These are phyloP conservation scores for Mycotypha africana DNA, from an alignment of 371 early-diverging fungal genomes.

Conservation along the genomic window DNA sequence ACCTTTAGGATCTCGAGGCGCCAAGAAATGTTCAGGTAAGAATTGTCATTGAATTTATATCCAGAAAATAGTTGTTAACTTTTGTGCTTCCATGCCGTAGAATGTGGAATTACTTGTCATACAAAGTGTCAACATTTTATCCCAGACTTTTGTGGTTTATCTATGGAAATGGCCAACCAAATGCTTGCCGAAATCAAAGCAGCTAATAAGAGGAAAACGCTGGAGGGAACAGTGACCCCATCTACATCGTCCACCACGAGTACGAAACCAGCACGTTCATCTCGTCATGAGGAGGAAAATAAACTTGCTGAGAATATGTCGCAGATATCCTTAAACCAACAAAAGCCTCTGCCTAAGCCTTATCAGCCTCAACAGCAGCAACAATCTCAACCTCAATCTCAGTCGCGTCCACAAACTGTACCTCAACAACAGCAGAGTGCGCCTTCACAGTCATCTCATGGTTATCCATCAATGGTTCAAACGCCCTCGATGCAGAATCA, in stretches of 20 bases:
- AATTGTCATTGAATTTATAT: no score
- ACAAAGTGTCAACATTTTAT: slow-evolving; percentile 82
- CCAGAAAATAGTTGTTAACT: no score
- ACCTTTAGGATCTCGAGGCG: slow-evolving; percentile 70
- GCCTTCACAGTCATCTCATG: no score
- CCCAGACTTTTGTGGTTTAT: slow-evolving; percentile 93
- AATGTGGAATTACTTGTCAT: slow-evolving; percentile 86
- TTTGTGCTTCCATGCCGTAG: no score
- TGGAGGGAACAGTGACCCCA: slow-evolving; percentile 7
- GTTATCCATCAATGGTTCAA: no score
- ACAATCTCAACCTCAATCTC: not conserved
- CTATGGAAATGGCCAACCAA: slow-evolving; percentile 79
- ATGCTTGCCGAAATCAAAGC: slow-evolving; percentile 77
- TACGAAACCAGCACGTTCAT: slow-evolving; percentile 10
- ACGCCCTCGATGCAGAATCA: no score
- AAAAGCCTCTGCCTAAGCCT: slow-evolving; percentile 17
- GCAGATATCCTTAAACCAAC: slow-evolving; percentile 10
- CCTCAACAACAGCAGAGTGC: not conserved
- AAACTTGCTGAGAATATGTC: slow-evolving; percentile 1
- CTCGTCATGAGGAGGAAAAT: slow-evolving; percentile 7
- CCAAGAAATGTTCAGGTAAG: slow-evolving; percentile 64
- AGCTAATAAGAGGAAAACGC: slow-evolving; percentile 39
- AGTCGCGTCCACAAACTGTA: not conserved
- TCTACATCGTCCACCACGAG: slow-evolving; percentile 6
- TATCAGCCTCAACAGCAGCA: slow-evolving; percentile 9